Evolutionary conservation across 2,329 filamentous ascomycete genomes (phyloP), one percentile per base, ranked within the genome.

Genomic region (Zymoseptoria passerinii): DNA sequence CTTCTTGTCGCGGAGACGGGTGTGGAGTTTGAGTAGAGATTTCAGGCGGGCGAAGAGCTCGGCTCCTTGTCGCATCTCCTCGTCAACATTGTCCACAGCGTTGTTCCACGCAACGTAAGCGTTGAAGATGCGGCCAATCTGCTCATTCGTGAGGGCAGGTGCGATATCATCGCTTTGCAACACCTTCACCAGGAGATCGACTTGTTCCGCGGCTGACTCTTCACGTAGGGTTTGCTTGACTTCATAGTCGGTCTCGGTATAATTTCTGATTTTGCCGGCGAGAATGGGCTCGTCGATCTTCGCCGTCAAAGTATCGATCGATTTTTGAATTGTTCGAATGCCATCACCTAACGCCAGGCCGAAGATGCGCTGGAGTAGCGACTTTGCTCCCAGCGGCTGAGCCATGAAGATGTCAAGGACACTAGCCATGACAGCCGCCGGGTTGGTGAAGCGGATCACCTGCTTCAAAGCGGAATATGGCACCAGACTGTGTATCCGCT

Each of bases 51-150:
- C 95, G 72, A 96, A 99, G 53, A 96, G 83, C 70, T 96, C 86
- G 0, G 92, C 94, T 0, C 91, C 92, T 71, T 92, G 85, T 69
- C 89, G 89, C 75, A 96, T 84, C 71, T 95, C 90, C 59, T 89
- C 86, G 66, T 97, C 91, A 19, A 91, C 80, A 70, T 95, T 94
- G 70, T 96, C 92, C 8, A 99, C 89, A 0, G 91, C 92, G 67
- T 87, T 90, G 73, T 95, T 95, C 85, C 95, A 99, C 1, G 92
- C 92, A 51, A 96, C 91, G 69, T 95, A 97, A 28, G 91, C 90
- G 71, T 97, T 97, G 78, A 90, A 96, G 1, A 96, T 83, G 63
- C 86, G 87, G 60, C 86, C 89, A 49, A 95, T 86, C 73, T 97
- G 91, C 58, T 87, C 82, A 0, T 85, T 74, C 1, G 79, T 84